A percentile compares a stretch with the other conserved stretches of the same genome.
Conservation (phyloP, 2,329 filamentous ascomycete genomes). For the Chaetomiaceae sp. region DNA sequence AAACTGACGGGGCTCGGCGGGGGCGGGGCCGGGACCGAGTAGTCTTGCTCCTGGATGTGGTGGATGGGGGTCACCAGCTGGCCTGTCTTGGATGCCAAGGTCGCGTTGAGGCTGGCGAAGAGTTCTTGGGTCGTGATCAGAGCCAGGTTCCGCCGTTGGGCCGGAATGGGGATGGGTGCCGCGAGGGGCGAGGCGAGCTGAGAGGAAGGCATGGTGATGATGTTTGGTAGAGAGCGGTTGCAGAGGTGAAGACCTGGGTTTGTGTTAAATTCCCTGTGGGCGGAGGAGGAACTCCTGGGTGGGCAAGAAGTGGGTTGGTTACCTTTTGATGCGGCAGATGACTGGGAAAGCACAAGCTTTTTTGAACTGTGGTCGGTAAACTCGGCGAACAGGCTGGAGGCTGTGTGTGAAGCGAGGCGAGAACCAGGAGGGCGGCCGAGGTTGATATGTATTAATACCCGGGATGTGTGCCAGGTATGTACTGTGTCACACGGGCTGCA, state of each 20-base stretch:
- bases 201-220: slow-evolving; percentile 37
- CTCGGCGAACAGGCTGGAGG: slow-evolving; percentile 7
- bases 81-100: slow-evolving; percentile 42
- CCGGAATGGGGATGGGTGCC: slow-evolving; percentile 45
- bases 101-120: slow-evolving; percentile 50
- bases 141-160: slow-evolving; percentile 43
- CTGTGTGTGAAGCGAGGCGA: slow-evolving; percentile 7
- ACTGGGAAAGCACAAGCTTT: neutral
- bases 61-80: slow-evolving; percentile 45
- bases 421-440: slow-evolving; percentile 10
- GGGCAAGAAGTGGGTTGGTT: neutral
- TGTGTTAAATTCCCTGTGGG: neutral
- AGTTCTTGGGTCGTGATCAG: slow-evolving; percentile 48
- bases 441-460: slow-evolving; percentile 18
- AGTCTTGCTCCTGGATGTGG: slow-evolving; percentile 54
- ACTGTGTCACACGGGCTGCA: slow-evolving; percentile 4
- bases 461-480: too few relatives aligned
- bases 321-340: slow-evolving; percentile 1
- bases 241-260: neutral
- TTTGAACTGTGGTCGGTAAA: slow-evolving; percentile 7
- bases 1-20: slow-evolving; percentile 62
- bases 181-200: slow-evolving; percentile 45
- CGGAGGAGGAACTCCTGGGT: neutral
- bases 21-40: slow-evolving; percentile 60
- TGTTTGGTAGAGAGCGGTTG: slow-evolving; percentile 1